A percentile compares a stretch with the other conserved stretches of the same genome.
These are phyloP conservation scores for Mucor racemosus DNA, from an alignment of 371 early-diverging fungal genomes.

Conservation along the genomic window DNA sequence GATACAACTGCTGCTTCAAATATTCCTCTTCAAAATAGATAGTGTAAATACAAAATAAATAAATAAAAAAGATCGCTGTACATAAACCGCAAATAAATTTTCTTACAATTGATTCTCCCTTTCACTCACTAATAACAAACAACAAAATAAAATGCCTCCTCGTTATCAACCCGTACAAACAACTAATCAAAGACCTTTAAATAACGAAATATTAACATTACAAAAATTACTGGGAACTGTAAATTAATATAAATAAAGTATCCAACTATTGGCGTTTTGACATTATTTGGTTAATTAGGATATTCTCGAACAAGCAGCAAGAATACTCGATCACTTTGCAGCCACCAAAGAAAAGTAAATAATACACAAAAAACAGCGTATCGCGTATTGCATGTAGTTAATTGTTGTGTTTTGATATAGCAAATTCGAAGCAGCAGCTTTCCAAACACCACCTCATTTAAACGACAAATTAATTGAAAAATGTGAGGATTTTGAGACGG, in stretches of 20 bases:
- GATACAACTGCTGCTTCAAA: conserved; percentile 7
- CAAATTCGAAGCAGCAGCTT: conserved; percentile 25
- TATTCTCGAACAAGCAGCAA: conserved; percentile 47
- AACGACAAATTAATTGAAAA: conserved; percentile 39
- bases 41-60: not conserved
- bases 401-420: conserved; percentile 14
- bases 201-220: conserved; percentile 40
- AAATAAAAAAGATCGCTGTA: not conserved
- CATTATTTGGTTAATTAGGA: conserved; percentile 28
- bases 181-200: conserved; percentile 37
- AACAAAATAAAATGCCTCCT: conserved; percentile 35
- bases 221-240: conserved; percentile 39
- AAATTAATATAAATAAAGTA: conserved; percentile 6
- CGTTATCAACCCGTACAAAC: conserved; percentile 29
- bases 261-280: too few relatives aligned
- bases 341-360: conserved; percentile 36
- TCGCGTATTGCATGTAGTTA: not conserved
- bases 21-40: conserved; percentile 8
- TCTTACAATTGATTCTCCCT: not conserved
- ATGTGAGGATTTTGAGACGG: conserved; percentile 51
- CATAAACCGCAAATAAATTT: not conserved
- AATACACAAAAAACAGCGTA: not conserved
- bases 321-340: conserved; percentile 47
- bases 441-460: conserved; percentile 32
- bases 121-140: conserved; percentile 5